Base-by-base conservation (phyloP, 441 rosid genomes). In the Erysimum cheiri region DNA sequence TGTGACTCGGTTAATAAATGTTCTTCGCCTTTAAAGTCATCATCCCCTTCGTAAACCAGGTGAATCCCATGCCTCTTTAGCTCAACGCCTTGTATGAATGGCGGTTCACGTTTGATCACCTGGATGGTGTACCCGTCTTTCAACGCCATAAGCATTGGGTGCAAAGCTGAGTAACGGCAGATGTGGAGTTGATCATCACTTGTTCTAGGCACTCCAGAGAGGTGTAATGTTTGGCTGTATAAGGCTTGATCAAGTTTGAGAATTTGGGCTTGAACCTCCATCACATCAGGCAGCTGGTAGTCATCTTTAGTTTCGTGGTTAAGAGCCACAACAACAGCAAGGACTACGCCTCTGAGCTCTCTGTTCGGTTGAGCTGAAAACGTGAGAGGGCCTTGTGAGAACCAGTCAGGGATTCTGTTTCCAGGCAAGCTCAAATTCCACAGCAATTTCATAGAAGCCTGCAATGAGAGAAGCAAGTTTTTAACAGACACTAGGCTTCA, bases 351-450 rank as follows among this genome's bases (percentile, higher is more conserved):
- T 63, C 49, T 84, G 43, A 90, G 63, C 59, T 75, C 68, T 2
- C 39, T 47, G 81, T 80, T 84, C n/a, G 47, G 78, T 3, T 36
- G 81, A 43, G 67, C 70, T 5, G 84, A 63, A 17, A 68, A 88
- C 4, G 17, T 70, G 7, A 84, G 57, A 6, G 57, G 59, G n/a
- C 78, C 83, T 54, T 71, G 80, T 6, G 69, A 56, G 71, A 86
- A 84, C 93, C 91, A 88, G 57, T 74, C 62, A 5, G 96, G 96
- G 59, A 88, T 69, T 41, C 59, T 72, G 68, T 82, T 78, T 29
- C 90, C 93, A 6, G 90, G 93, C 74, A 90, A 73, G 41, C 93
- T 80, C 41, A 84, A 71, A 60, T 71, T 46, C 55, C 29, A 13
- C 43, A 87, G 31, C 46, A 73, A 70, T 78, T 78, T 85, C 78